Conservation (phyloP, 345 rosid species). For the Corymbia maculata region DNA sequence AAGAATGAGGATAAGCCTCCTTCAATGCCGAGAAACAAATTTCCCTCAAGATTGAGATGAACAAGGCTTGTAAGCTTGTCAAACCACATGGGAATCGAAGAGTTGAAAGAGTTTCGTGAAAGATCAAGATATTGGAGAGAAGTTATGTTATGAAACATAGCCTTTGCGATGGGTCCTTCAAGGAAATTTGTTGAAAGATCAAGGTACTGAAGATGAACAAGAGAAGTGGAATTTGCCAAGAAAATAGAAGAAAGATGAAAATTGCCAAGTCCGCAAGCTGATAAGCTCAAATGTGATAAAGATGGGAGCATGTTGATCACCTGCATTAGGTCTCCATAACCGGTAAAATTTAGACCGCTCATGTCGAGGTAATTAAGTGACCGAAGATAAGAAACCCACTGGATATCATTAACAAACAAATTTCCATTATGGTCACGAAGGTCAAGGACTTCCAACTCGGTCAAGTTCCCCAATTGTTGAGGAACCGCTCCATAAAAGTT, state of each 20-base stretch:
- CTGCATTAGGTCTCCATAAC: background rate
- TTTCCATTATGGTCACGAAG: background rate
- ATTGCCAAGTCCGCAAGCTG: background rate
- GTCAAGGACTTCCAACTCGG: background rate
- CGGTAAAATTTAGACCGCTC: background rate
- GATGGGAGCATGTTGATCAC: background rate
- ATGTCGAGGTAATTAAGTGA: background rate
- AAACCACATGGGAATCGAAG: background rate
- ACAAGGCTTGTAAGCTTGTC: background rate
- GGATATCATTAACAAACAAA: background rate
- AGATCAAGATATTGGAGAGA: background rate
- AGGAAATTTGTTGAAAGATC: background rate
- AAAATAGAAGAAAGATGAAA: background rate
- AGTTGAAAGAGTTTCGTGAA: background rate
- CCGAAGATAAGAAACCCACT: constrained; percentile 1
- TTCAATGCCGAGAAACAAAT: background rate
- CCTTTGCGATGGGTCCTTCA: background rate
- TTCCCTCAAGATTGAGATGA: background rate
- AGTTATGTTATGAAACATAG: background rate
- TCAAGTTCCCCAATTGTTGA: background rate
- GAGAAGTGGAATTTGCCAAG: background rate
- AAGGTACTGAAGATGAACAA: background rate
- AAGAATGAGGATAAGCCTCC: background rate
- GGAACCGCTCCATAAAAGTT: background rate
- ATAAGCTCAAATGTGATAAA: background rate